Percentiles rank a stretch among this genome's conserved stretches.
phyloP scores from a whole-genome alignment of 2,329 filamentous ascomycete species.

The Diplodia corticola region DNA sequence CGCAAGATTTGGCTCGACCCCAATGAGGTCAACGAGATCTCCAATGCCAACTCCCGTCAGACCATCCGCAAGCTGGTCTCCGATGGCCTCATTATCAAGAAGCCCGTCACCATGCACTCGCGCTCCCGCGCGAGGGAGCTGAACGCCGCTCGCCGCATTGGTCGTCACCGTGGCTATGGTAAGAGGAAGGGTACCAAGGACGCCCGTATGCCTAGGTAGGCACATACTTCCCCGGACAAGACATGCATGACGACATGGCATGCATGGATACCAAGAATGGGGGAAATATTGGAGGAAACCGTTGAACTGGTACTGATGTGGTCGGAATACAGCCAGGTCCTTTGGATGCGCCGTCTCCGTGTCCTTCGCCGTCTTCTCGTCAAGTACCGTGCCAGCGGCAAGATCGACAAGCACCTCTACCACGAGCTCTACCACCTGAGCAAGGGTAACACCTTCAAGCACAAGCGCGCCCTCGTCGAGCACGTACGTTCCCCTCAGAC shows the following conservation, averaged over 20 bases:
- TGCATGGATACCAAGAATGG: neutral
- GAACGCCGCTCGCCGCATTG: slow-evolving; percentile 89
- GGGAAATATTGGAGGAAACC: slow-evolving; percentile 24
- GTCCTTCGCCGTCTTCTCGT: slow-evolving; percentile 98
- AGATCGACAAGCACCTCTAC: slow-evolving; percentile 99
- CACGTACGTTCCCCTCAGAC: slow-evolving; percentile 73
- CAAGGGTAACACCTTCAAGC: slow-evolving; percentile 99
- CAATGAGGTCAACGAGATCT: slow-evolving; percentile 98
- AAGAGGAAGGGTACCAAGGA: slow-evolving; percentile 99
- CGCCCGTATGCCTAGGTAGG: slow-evolving; percentile 97
- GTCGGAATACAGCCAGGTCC: slow-evolving; percentile 71
- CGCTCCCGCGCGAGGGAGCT: slow-evolving; percentile 93
- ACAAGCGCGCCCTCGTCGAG: slow-evolving; percentile 99
- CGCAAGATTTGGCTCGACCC: slow-evolving; percentile 99
- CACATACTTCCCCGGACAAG: slow-evolving; percentile 23
- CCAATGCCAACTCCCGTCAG: slow-evolving; percentile 99
- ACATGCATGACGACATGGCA: neutral
- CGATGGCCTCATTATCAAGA: slow-evolving; percentile 99
- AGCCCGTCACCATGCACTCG: slow-evolving; percentile 99
- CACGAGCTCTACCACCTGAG: slow-evolving; percentile 99
- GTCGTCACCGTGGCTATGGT: slow-evolving; percentile 98
- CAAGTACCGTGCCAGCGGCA: slow-evolving; percentile 99
- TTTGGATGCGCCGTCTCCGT: slow-evolving; percentile 99
- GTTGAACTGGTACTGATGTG: slow-evolving; percentile 32
- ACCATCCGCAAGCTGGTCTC: slow-evolving; percentile 99